Conservation (phyloP, 73 alveolate species). For the Tetrahymena thermophila region DNA sequence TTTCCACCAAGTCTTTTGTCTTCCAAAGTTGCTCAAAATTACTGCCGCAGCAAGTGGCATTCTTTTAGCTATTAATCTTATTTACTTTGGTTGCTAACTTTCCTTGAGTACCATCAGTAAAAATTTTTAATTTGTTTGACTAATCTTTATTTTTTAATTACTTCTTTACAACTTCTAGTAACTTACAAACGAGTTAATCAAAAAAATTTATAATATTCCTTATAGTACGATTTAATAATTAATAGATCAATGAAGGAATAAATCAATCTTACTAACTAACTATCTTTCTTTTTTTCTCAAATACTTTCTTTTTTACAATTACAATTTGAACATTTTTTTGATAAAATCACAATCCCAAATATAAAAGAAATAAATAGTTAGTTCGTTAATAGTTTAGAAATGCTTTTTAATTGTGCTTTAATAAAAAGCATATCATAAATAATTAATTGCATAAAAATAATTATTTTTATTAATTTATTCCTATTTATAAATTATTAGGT, state of each 20-base stretch:
- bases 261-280: neutral
- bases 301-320: no score
- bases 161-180: neutral
- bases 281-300: no score
- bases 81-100: neutral
- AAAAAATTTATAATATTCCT: neutral
- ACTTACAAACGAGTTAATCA: neutral
- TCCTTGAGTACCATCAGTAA: neutral
- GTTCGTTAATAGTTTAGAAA: no score
- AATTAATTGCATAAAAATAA: no score
- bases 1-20: neutral
- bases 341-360: no score
- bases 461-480: no score
- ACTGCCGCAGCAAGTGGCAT: neutral
- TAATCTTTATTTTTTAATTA: neutral
- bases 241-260: neutral
- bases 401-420: no score
- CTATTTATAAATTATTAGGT: neutral
- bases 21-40: neutral
- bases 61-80: neutral
- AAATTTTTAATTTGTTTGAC: neutral
- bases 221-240: neutral
- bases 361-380: no score
- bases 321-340: no score
- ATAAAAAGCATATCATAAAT: no score